Evolutionary conservation across 257 asterid genomes (phyloP), one percentile per base, ranked within the genome.

Genomic region (Rauvolfia tetraphylla): DNA sequence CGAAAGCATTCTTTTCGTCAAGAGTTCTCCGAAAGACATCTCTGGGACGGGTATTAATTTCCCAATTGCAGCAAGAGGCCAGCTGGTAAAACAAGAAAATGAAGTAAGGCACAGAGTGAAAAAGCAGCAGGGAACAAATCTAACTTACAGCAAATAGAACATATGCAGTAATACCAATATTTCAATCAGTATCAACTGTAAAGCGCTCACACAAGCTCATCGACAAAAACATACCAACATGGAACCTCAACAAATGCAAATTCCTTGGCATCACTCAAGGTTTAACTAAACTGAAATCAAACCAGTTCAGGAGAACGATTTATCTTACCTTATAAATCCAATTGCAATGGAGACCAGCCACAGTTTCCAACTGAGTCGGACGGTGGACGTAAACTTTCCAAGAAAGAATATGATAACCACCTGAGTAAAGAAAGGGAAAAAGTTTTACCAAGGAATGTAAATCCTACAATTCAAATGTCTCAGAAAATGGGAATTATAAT

Each of bases 271-370:
- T 0, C 12, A 39, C 14, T 38, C 41, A 5, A 23, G 17, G 34
- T 5, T 12, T 31, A 23, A 23, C 54, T 44, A 15, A 42, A 29
- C 70, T 15, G 41, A 46, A 61, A 62, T 51, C 49, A 34, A 34
- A 36, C 17, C 20, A 33, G 12, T 2, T 25, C 4, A 68, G 25
- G n/a, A 42, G 8, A 15, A 76, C 20, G 36, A 65, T 25, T 18
- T 10, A 22, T 61, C 82, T 65, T 41, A 92, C 98, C 98, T 89
- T 84, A 94, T 20, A 44, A 85, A 4, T 74, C 88, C 97, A 72
- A 94, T 91, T 69, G 67, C 93, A 76, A 94, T 71, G n/a, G 98
- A 90, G 44, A 92, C 97, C 54, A 92, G 89, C 98, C 98, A 92
- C 78, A 94, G 77, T 82, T 94, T 65, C 98, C 98, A 92, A 79